phyloP scores from a whole-genome alignment of 2,329 filamentous ascomycete species.

The Parafenestella ontariensis region DNA sequence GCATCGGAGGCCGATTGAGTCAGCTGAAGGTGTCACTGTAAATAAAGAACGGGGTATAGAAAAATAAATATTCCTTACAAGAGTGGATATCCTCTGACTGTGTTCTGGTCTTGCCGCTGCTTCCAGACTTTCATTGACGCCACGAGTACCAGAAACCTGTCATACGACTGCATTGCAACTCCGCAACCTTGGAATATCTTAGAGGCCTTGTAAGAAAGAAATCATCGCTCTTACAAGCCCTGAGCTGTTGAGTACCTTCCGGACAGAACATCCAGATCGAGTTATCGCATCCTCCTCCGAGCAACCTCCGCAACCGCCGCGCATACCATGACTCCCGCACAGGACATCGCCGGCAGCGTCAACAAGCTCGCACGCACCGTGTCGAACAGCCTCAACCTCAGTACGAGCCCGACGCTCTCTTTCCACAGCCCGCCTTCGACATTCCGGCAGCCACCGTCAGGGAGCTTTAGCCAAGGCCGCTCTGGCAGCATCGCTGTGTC shows the following conservation, averaged over 20 bases:
- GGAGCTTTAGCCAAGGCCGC: slow-evolving; percentile 46
- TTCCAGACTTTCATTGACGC: slow-evolving; percentile 18
- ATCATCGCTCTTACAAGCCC: neutral
- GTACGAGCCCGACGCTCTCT: slow-evolving; percentile 75
- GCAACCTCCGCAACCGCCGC: slow-evolving; percentile 27
- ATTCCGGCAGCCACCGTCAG: slow-evolving; percentile 49
- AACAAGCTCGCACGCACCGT: slow-evolving; percentile 53
- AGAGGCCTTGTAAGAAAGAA: neutral
- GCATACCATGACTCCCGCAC: slow-evolving; percentile 45
- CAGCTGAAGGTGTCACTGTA: slow-evolving; percentile 19
- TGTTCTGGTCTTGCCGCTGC: slow-evolving; percentile 21
- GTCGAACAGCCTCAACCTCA: slow-evolving; percentile 70
- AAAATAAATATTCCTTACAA: slow-evolving; percentile 14
- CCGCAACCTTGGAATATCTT: neutral
- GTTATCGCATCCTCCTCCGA: slow-evolving; percentile 22
- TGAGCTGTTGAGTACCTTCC: slow-evolving; percentile 9
- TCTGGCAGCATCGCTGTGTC: slow-evolving; percentile 33
- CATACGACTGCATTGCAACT: slow-evolving; percentile 10
- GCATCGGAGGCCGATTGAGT: slow-evolving; percentile 20
- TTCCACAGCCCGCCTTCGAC: slow-evolving; percentile 77
- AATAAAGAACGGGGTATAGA: slow-evolving; percentile 3
- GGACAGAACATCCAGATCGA: slow-evolving; percentile 26
- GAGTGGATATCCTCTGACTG: slow-evolving; percentile 24
- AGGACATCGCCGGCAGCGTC: slow-evolving; percentile 44
- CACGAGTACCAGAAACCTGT: slow-evolving; percentile 11